A percentile compares a stretch with the other conserved stretches of the same genome.
phyloP scores from a whole-genome alignment of 208 protist species.

The Herpetomonas muscarum region DNA sequence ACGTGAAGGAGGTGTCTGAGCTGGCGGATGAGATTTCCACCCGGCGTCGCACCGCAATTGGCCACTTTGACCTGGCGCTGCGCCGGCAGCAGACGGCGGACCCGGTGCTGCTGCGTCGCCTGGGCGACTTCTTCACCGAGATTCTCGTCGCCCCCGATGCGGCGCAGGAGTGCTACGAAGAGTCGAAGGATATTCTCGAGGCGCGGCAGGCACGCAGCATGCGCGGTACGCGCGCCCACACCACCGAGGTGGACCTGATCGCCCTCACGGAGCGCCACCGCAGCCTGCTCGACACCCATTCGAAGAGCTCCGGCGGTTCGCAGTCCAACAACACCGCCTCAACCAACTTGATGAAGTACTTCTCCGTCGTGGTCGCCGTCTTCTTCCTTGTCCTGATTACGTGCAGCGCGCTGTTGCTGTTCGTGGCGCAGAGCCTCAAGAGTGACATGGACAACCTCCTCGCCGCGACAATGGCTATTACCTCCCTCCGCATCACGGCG shows the following conservation, averaged over 20 bases:
- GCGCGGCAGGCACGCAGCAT: constrained; percentile 16
- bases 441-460: neutral
- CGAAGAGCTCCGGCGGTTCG: neutral
- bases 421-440: neutral
- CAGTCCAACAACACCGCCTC: neutral
- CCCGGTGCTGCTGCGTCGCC: constrained; percentile 9
- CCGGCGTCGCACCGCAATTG: constrained; percentile 10
- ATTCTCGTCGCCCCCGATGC: constrained; percentile 22
- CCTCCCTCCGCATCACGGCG: neutral
- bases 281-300: constrained; percentile 7
- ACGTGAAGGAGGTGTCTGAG: constrained; percentile 19
- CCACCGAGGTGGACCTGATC: constrained; percentile 14
- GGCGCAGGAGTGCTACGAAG: constrained; percentile 20
- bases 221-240: constrained; percentile 15
- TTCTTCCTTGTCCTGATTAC: constrained; percentile 5
- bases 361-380: constrained; percentile 1
- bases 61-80: constrained; percentile 16
- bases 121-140: constrained; percentile 25
- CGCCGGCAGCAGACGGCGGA: constrained; percentile 13
- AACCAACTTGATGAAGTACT: constrained; percentile 7
- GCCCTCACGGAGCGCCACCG: constrained; percentile 11
- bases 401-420: constrained; percentile 2
- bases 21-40: constrained; percentile 13
- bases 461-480: neutral
- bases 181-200: constrained; percentile 14